Evolutionary conservation across 73 alveolate genomes (phyloP).

Genomic region (Paramecium octaurelia): DNA sequence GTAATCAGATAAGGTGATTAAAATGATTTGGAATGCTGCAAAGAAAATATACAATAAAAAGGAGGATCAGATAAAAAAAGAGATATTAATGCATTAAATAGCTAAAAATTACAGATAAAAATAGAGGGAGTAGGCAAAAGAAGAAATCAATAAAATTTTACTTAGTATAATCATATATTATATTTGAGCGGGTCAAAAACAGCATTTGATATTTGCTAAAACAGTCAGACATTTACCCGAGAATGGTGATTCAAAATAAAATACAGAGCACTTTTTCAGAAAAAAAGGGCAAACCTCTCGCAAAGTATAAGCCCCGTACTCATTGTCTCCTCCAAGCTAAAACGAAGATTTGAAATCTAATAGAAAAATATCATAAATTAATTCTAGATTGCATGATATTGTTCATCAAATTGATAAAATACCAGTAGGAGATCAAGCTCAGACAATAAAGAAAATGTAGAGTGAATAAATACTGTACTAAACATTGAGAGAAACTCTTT

Average conservation of each 20-base stretch:
- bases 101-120: not conserved
- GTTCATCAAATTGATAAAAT: not conserved
- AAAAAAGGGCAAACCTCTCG: not conserved
- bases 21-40: slow-evolving; percentile 39
- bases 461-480: not conserved
- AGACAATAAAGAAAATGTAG: not conserved
- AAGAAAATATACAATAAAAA: slow-evolving; percentile 17
- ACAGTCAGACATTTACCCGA: not conserved
- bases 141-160: not conserved
- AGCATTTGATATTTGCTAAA: not conserved
- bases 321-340: not conserved
- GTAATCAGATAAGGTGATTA: slow-evolving; percentile 25
- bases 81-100: not conserved
- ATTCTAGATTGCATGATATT: not conserved
- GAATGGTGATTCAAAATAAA: not conserved
- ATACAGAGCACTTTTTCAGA: not conserved
- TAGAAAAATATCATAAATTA: not conserved
- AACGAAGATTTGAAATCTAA: not conserved
- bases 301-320: not conserved
- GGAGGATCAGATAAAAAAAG: not conserved
- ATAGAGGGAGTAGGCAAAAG: not conserved
- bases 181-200: not conserved
- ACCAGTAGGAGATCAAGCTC: not conserved
- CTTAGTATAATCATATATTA: not conserved
- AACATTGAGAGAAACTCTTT: slow-evolving; percentile 24